A percentile compares a stretch with the other conserved stretches of the same genome.
Conservation (phyloP, 345 rosid species). For the Acer negundo region DNA sequence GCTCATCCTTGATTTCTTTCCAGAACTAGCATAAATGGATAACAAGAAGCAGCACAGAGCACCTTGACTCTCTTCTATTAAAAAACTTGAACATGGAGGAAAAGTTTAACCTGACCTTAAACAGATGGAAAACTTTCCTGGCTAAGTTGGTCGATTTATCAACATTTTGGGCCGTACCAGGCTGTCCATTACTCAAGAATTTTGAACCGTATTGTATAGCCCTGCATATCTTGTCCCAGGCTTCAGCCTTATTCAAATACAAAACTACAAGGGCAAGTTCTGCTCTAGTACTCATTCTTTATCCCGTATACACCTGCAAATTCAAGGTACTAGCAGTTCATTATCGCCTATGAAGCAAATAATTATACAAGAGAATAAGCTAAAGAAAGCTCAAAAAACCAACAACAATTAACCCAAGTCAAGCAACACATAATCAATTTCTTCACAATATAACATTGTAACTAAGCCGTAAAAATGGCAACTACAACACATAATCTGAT, state of each 20-base stretch:
- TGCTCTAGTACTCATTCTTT: slow-evolving; percentile 81
- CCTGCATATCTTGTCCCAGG: slow-evolving; percentile 99
- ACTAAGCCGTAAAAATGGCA: too few relatives aligned
- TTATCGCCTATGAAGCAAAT: too few relatives aligned
- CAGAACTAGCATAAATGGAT: neutral
- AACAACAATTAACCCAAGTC: too few relatives aligned
- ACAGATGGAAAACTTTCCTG: slow-evolving; percentile 94
- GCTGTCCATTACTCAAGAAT: slow-evolving; percentile 82
- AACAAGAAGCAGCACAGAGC: neutral
- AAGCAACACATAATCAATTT: too few relatives aligned
- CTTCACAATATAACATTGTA: too few relatives aligned
- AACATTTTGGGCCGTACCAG: slow-evolving; percentile 93
- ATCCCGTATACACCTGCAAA: slow-evolving; percentile 23
- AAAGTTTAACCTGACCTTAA: slow-evolving; percentile 55
- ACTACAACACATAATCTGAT: neutral
- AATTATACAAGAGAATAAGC: too few relatives aligned
- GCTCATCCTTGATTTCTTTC: neutral
- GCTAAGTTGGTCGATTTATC: slow-evolving; percentile 97
- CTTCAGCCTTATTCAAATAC: slow-evolving; percentile 94
- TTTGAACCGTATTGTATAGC: slow-evolving; percentile 97
- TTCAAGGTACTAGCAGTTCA: slow-evolving; percentile 4
- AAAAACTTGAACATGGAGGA: neutral
- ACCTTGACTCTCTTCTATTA: neutral
- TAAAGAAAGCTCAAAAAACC: too few relatives aligned
- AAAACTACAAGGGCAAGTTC: slow-evolving; percentile 85